phyloP scores from a whole-genome alignment of 176 grass and related monocot genomes.

The Musa itinerans region DNA sequence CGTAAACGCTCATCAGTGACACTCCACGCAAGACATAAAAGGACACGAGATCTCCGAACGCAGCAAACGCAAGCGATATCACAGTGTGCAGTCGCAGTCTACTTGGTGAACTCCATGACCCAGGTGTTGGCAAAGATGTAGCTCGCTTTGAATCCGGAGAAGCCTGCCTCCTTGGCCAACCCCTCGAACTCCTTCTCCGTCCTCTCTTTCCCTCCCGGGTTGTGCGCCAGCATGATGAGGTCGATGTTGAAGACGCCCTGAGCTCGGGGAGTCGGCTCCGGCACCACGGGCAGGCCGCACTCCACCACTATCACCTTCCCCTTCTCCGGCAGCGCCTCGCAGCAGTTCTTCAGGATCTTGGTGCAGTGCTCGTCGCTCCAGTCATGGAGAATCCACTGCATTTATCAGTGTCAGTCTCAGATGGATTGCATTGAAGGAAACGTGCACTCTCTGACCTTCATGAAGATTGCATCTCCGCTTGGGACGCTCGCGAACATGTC shows the following conservation, averaged over 20 bases:
- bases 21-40: too few species aligned
- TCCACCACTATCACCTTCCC: slow-evolving; percentile 88
- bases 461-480: slow-evolving; percentile 65
- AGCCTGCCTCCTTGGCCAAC: neutral
- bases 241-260: slow-evolving; percentile 79
- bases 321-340: slow-evolving; percentile 52
- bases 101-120: slow-evolving; percentile 9
- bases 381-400: slow-evolving; percentile 84
- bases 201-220: slow-evolving; percentile 36
- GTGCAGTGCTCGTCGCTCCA: slow-evolving; percentile 89
- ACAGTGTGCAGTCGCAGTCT: neutral
- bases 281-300: slow-evolving; percentile 50
- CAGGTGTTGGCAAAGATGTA: slow-evolving; percentile 10
- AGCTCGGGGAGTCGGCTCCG: slow-evolving; percentile 35
- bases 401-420: neutral
- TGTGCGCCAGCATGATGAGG: slow-evolving; percentile 94
- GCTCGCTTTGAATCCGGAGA: neutral
- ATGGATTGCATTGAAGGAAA: neutral
- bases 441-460: slow-evolving; percentile 35
- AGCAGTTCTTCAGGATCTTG: slow-evolving; percentile 73
- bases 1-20: too few species aligned
- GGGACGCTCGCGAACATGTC: slow-evolving; percentile 79
- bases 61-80: too few species aligned
- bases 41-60: too few species aligned
- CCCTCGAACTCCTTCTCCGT: slow-evolving; percentile 16